A percentile compares a stretch with the other conserved stretches of the same genome.
Conservation (phyloP, 371 early-diverging fungal species). For the Rhizopus sp. region DNA sequence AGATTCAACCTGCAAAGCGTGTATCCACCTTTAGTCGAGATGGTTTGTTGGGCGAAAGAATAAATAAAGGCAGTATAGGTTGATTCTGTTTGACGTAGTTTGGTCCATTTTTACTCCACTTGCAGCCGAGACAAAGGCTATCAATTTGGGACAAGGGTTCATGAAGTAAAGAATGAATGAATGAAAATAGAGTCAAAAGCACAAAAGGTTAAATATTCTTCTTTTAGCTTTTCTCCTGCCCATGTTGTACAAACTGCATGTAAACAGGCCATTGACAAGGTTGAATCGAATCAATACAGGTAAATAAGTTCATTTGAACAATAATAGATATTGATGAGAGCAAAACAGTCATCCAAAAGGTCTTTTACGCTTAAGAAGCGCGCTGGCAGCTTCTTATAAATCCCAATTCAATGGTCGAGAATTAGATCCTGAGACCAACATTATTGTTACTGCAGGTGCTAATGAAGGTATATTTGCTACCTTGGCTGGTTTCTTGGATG, state of each 20-base stretch:
- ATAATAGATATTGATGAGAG: not conserved
- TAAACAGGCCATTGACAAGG: constrained; percentile 61
- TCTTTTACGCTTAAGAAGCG: constrained; percentile 77
- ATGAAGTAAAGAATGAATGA: constrained; percentile 71
- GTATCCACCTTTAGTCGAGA: constrained; percentile 49
- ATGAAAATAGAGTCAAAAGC: constrained; percentile 1
- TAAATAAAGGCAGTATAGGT: not conserved
- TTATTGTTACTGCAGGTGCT: constrained; percentile 91
- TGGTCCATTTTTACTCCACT: constrained; percentile 94
- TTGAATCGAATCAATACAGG: constrained; percentile 83
- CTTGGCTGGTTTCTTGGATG: constrained; percentile 76
- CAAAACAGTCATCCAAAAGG: constrained; percentile 72
- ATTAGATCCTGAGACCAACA: constrained; percentile 80
- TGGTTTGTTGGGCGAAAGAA: constrained; percentile 22
- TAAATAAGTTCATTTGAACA: constrained; percentile 10
- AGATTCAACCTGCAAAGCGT: constrained; percentile 34
- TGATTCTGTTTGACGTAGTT: constrained; percentile 45
- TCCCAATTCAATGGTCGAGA: constrained; percentile 60
- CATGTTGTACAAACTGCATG: constrained; percentile 87
- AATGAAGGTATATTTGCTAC: constrained; percentile 91
- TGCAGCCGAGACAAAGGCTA: constrained; percentile 81
- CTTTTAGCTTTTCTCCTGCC: constrained; percentile 79
- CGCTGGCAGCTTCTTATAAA: constrained; percentile 77
- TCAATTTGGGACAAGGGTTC: constrained; percentile 94
- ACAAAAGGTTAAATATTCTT: not conserved